Evolutionary conservation across 495 filamentous ascomycete genomes (phyloP), one percentile per base, ranked within the genome.

Genomic region (Ascodesmis nigricans): DNA sequence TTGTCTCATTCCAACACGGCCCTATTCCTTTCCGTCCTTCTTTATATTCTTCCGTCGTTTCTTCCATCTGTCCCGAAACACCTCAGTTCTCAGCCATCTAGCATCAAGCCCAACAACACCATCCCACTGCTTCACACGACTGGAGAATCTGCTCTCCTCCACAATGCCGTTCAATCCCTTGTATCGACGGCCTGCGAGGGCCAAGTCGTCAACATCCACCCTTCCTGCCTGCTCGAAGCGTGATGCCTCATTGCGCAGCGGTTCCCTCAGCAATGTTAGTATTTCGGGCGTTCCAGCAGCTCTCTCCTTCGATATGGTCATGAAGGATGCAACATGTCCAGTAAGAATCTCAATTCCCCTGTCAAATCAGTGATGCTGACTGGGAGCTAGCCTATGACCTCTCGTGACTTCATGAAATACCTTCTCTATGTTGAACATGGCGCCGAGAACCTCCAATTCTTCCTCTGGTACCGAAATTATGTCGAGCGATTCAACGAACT

Each of bases 381-480:
- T 7, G 10, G 13, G 21, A 7, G 31, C n/a, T 40, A 81, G 76
- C 77, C 77, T 17, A 68, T 69, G 49, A 79, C 77, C 0, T 46
- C 64, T 18, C 65, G 74, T 18, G 76, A 83, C 42, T 81, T 83
- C 49, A 75, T 80, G 70, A 74, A 77, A 54, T 83, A 78, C 47
- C 59, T 80, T 27, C 59, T 69, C 33, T 77, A 79, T 51, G 64
- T 83, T 31, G 75, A 80, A 47, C 67, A 69, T 22, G 53, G 68
- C 8, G 70, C 77, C 31, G 76, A 82, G 55, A 80, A 80, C 50
- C 61, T 82, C 19, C 75, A 82, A 52, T 82, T 82, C 55, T 78
- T 60, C 50, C 65, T 82, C 10, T 83, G 77, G 77, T 63, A 66
- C 38, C 61, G 55, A 18, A 72, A 75, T 50, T 83, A 78, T 41